Percentiles rank a stretch among this genome's conserved stretches.
Evolutionary conservation across 352 stramenopile species (phyloP).

Genomic region (Globisporangium splendens): DNA sequence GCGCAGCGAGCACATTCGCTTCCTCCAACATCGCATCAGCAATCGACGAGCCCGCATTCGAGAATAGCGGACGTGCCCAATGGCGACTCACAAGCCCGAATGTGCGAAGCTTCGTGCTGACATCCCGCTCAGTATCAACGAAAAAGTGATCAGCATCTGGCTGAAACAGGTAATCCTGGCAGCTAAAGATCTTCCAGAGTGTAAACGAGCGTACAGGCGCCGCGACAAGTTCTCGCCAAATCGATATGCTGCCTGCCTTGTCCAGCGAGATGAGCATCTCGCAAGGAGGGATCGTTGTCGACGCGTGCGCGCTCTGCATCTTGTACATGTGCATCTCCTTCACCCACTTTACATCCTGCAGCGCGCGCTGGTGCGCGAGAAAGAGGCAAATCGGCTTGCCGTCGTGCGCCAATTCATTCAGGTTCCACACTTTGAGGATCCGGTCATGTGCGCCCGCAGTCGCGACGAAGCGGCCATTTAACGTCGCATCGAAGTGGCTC

Average conservation of each 20-base stretch:
- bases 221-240: slow-evolving; percentile 69
- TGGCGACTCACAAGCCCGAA: slow-evolving; percentile 30
- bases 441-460: slow-evolving; percentile 57
- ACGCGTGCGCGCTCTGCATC: slow-evolving; percentile 13
- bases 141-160: slow-evolving; percentile 19
- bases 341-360: slow-evolving; percentile 51
- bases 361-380: slow-evolving; percentile 54
- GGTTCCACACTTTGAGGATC: slow-evolving; percentile 70
- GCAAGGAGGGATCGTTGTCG: slow-evolving; percentile 7
- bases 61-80: slow-evolving; percentile 19
- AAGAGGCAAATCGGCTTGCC: slow-evolving; percentile 52
- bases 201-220: slow-evolving; percentile 46
- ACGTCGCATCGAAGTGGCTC: slow-evolving; percentile 61
- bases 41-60: slow-evolving; percentile 19
- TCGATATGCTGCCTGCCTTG: slow-evolving; percentile 51
- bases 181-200: slow-evolving; percentile 60
- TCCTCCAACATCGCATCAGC: slow-evolving; percentile 62
- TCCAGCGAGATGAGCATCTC: slow-evolving; percentile 84
- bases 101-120: slow-evolving; percentile 6
- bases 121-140: slow-evolving; percentile 4
- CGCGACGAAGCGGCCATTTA: slow-evolving; percentile 53
- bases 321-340: slow-evolving; percentile 58
- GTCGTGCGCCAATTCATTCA: slow-evolving; percentile 50
- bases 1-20: slow-evolving; percentile 57
- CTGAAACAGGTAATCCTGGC: slow-evolving; percentile 27